Conservation (phyloP, 805 yeast species). For the Torulaspora delbrueckii region DNA sequence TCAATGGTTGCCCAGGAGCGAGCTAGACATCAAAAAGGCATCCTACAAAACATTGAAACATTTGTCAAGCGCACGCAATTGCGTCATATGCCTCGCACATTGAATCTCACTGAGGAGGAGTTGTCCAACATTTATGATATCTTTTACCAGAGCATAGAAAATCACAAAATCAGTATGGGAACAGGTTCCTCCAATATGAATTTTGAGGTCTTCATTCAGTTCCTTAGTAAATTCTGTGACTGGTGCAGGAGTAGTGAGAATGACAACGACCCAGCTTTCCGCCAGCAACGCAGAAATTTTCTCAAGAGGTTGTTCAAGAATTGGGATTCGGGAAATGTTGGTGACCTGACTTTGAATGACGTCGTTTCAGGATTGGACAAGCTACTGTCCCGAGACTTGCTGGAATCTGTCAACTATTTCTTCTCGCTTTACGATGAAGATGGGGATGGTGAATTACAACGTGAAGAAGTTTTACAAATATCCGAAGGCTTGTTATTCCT, state of each 20-base stretch:
- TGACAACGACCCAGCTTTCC: constrained; percentile 33
- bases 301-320: constrained; percentile 57
- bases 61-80: constrained; percentile 91
- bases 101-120: constrained; percentile 52
- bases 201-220: constrained; percentile 61
- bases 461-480: constrained; percentile 74
- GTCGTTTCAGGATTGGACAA: constrained; percentile 69
- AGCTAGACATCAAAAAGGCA: constrained; percentile 63
- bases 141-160: constrained; percentile 69
- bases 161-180: constrained; percentile 53
- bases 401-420: constrained; percentile 73
- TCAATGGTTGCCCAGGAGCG: constrained; percentile 66
- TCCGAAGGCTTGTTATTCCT: constrained; percentile 83
- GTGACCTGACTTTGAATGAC: constrained; percentile 60
- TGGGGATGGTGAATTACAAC: constrained; percentile 55
- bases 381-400: constrained; percentile 64
- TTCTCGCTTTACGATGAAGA: constrained; percentile 68
- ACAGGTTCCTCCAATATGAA: constrained; percentile 65
- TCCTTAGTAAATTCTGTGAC: constrained; percentile 74
- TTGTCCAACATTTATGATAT: constrained; percentile 76
- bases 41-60: constrained; percentile 78
- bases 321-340: constrained; percentile 62
- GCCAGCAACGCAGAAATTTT: constrained; percentile 42
- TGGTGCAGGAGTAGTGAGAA: constrained; percentile 52
- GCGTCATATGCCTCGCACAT: constrained; percentile 74